Base-by-base conservation (phyloP, 495 filamentous ascomycete genomes). In the Ramalina intermedia region DNA sequence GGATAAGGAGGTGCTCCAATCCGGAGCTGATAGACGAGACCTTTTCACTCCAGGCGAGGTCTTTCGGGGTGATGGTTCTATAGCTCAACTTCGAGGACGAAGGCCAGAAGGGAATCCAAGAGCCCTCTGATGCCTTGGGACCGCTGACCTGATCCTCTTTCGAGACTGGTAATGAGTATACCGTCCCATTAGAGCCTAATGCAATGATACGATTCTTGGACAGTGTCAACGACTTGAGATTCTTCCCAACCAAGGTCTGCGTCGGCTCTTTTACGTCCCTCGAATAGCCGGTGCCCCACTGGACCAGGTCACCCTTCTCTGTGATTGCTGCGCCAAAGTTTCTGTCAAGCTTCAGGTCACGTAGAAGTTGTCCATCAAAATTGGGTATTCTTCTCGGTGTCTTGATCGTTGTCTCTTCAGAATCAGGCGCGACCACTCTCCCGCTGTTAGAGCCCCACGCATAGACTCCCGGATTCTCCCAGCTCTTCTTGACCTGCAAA, bases 401-500 rank as follows among this genome's bases (percentile, higher is more conserved):
- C 62, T 93, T 94, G 55, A 98, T 73, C 40, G 78, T 63, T 20
- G 64, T 64, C 41, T 94, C 87, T 37, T 81, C 72, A 5, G 82
- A 91, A 51, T 83, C 84, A 1, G 90, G 88, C 24, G 87, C 90
- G 24, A 80, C 85, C 3, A 96, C 90, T 47, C 71, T 69, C 37
- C 89, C 85, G n/a, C 67, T 72, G 58, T 98, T 98, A 2, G 82
- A 84, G 14, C 91, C 91, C 90, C 91, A 98, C 24, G 80, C 78
- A 66, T 94, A 95, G 1, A 96, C 82, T 0, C 85, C 91, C 3
- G 91, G 90, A 47, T 84, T 81, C 63, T 88, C 87, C 76, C 84
- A 81, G 59, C 85, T 93, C 58, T 75, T 80, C 69, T 86, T 88
- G 37, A 90, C 84, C 65, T 94, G 85, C 16, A 87, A 67, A 61